Percentiles rank a stretch among this genome's conserved stretches.
Conservation (phyloP, 2,329 filamentous ascomycete species). For the Leptographium procerum region DNA sequence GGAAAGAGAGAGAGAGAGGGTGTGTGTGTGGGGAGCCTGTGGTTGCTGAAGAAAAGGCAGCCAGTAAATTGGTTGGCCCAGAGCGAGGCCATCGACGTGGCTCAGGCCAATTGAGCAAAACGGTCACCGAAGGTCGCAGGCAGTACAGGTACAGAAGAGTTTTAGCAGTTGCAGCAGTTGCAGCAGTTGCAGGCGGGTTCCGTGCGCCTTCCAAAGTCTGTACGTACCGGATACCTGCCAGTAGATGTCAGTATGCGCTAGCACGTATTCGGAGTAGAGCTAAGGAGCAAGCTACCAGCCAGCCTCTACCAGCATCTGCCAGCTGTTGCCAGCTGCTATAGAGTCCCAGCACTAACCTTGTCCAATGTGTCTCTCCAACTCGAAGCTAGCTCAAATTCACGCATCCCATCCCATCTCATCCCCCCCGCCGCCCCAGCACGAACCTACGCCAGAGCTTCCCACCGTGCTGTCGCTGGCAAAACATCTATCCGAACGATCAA, state of each 20-base stretch:
- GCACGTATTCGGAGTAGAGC: too few relatives aligned
- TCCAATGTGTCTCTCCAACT: not conserved
- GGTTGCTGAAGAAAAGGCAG: not conserved
- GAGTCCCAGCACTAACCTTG: too few relatives aligned
- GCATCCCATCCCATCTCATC: constrained; percentile 1
- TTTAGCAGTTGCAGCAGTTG: not conserved
- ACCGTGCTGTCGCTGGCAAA: not conserved
- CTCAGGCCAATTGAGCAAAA: not conserved
- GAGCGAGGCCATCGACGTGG: not conserved
- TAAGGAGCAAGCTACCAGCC: too few relatives aligned
- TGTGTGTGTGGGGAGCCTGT: not conserved
- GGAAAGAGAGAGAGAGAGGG: not conserved
- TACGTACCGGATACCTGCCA: not conserved
- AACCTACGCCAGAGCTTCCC: not conserved
- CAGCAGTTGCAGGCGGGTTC: too few relatives aligned
- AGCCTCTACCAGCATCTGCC: not conserved
- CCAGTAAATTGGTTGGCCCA: not conserved
- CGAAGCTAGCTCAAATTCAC: constrained; percentile 6
- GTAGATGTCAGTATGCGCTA: too few relatives aligned
- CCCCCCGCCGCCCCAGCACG: not conserved
- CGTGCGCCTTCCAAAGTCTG: too few relatives aligned
- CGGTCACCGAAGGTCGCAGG: not conserved
- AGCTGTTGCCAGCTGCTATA: not conserved
- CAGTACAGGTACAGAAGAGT: too few relatives aligned
- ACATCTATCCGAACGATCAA: not conserved